Evolutionary conservation across 2,329 filamentous ascomycete genomes (phyloP).

Genomic region (Colletotrichum sp.): DNA sequence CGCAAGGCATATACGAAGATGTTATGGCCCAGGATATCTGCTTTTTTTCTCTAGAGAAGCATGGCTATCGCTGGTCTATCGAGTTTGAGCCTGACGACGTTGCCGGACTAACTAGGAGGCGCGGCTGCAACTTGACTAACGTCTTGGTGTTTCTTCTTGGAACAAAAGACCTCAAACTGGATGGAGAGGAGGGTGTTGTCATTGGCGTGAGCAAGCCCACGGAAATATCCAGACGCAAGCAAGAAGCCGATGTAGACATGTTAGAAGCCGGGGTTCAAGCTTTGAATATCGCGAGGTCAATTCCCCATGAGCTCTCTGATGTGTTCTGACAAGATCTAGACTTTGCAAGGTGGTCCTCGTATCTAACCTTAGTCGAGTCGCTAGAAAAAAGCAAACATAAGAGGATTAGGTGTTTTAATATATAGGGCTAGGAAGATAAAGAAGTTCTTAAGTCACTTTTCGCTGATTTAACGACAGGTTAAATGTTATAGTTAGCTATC

Average conservation of each 20-base stretch:
- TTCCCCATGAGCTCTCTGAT: background rate
- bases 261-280: rapidly evolving
- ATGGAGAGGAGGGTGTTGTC: background rate
- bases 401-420: background rate
- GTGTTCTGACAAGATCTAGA: rapidly evolving
- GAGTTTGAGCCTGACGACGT: background rate
- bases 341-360: background rate
- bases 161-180: background rate
- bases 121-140: background rate
- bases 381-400: background rate
- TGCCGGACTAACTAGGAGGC: background rate
- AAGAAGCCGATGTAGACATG: rapidly evolving
- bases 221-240: background rate
- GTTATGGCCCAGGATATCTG: background rate
- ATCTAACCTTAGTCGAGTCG: background rate
- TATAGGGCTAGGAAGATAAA: background rate
- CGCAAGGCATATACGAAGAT: background rate
- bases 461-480: rapidly evolving
- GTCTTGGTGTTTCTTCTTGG: background rate
- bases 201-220: background rate
- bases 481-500: background rate
- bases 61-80: background rate
- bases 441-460: background rate
- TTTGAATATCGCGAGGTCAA: background rate
- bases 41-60: background rate